Percentiles rank a stretch among this genome's conserved stretches.
These are phyloP conservation scores for Priceomyces melissophilus DNA, from an alignment of 805 yeast species.

Conservation along the genomic window DNA sequence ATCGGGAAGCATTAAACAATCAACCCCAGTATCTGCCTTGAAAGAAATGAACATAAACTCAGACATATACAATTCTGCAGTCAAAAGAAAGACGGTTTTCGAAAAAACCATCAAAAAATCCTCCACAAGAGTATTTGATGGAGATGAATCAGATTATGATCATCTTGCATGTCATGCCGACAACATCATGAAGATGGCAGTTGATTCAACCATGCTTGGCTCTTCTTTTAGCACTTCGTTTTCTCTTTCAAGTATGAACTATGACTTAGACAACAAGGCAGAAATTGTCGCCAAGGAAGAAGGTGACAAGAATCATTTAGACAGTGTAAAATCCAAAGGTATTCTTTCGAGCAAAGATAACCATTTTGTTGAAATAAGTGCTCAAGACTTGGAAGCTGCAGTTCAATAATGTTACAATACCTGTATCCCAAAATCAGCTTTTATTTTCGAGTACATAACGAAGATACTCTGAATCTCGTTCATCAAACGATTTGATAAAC, in stretches of 20 bases:
- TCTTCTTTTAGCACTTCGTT: constrained; percentile 37
- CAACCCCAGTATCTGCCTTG: constrained; percentile 24
- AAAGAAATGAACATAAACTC: constrained; percentile 16
- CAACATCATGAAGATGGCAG: constrained; percentile 44
- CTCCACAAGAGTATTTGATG: constrained; percentile 2
- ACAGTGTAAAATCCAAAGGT: constrained; percentile 12
- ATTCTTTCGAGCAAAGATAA: constrained; percentile 9
- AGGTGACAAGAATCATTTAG: constrained; percentile 19
- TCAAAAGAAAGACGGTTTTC: not conserved
- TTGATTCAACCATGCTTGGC: constrained; percentile 44
- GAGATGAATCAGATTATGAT: constrained; percentile 28
- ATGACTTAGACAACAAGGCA: constrained; percentile 4
- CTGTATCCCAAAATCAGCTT: not conserved
- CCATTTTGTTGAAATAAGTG: constrained; percentile 33
- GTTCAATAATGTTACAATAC: constrained; percentile 10
- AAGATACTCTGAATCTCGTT: constrained; percentile 24
- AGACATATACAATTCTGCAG: constrained; percentile 10
- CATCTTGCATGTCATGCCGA: constrained; percentile 46
- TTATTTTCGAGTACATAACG: constrained; percentile 11
- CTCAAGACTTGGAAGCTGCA: constrained; percentile 34
- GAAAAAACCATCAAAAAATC: constrained; percentile 1
- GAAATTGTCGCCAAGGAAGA: constrained; percentile 17
- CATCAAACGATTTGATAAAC: constrained; percentile 18
- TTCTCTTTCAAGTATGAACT: constrained; percentile 19
- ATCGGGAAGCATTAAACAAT: constrained; percentile 11